Percentiles rank a stretch among this genome's conserved stretches.
phyloP scores from a whole-genome alignment of 2,329 filamentous ascomycete genomes.

The Onygena corvina region DNA sequence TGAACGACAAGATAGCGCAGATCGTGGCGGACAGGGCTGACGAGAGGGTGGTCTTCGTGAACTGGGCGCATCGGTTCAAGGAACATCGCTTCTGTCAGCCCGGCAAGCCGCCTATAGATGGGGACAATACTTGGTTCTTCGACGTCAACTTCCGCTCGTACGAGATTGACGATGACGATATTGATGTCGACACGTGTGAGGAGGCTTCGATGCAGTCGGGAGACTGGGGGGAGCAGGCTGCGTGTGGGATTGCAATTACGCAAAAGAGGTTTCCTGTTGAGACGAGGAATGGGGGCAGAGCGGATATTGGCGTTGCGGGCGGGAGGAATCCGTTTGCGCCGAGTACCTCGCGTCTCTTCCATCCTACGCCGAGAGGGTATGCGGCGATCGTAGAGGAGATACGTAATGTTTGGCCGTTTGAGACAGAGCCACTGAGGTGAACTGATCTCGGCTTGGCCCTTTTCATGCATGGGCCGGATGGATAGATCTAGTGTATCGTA shows the following conservation, averaged over 20 bases:
- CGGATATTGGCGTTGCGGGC: not conserved
- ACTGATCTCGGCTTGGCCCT: no score
- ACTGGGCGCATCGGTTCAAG: conserved; percentile 19
- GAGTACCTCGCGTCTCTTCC: conserved; percentile 17
- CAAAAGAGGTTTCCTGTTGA: conserved; percentile 8
- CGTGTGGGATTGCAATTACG: conserved; percentile 11
- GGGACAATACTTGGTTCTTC: conserved; percentile 22
- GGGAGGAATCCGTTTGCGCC: conserved; percentile 7
- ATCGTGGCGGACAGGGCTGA: conserved; percentile 18
- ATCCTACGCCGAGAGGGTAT: conserved; percentile 20
- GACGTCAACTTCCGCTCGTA: conserved; percentile 17
- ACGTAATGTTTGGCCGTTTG: conserved; percentile 10
- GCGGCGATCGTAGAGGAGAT: conserved; percentile 19
- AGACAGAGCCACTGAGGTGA: not conserved
- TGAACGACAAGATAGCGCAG: conserved; percentile 20
- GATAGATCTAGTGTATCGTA: no score
- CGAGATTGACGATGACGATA: conserved; percentile 3
- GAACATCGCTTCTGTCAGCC: conserved; percentile 22
- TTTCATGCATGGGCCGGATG: no score
- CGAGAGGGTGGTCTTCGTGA: conserved; percentile 17
- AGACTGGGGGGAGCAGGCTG: conserved; percentile 11
- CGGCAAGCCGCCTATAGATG: conserved; percentile 12
- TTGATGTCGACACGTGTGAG: conserved; percentile 10
- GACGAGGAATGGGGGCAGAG: not conserved
- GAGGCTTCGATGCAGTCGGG: not conserved